A percentile compares a stretch with the other conserved stretches of the same genome.
These are phyloP conservation scores for Nitzschia putrida DNA, from an alignment of 108 stramenopile species.

Conservation along the genomic window DNA sequence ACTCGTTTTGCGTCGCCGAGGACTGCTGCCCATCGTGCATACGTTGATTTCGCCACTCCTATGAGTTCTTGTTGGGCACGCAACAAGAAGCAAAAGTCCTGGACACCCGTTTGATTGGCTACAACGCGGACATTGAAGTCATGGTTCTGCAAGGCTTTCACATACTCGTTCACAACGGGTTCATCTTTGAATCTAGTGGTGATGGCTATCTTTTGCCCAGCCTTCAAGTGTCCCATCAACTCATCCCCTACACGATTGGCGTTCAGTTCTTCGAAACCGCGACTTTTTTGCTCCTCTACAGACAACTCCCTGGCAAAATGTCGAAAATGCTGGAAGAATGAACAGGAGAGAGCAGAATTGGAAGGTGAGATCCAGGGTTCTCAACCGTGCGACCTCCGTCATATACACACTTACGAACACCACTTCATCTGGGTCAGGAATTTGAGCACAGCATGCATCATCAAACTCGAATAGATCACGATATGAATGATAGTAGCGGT, in stretches of 20 bases:
- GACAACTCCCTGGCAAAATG: conserved; percentile 52
- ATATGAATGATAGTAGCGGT: conserved; percentile 26
- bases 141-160: conserved; percentile 30
- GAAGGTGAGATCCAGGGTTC: not conserved
- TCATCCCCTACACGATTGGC: conserved; percentile 29
- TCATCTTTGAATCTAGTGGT: conserved; percentile 22
- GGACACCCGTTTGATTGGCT: conserved; percentile 32
- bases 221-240: conserved; percentile 34
- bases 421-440: conserved; percentile 48
- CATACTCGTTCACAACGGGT: conserved; percentile 25
- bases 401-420: conserved; percentile 31
- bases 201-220: conserved; percentile 55
- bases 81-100: conserved; percentile 64
- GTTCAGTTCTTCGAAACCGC: conserved; percentile 54
- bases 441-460: conserved; percentile 23
- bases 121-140: conserved; percentile 44
- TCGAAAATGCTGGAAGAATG: conserved; percentile 39
- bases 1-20: conserved; percentile 45
- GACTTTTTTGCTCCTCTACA: not conserved
- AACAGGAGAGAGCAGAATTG: too few relatives aligned
- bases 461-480: conserved; percentile 40
- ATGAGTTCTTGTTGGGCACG: conserved; percentile 41
- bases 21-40: conserved; percentile 44
- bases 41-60: conserved; percentile 46
- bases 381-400: not conserved